Evolutionary conservation across 1,284 basidiomycete species (phyloP).

Genomic region (Xanthoconium separans): DNA sequence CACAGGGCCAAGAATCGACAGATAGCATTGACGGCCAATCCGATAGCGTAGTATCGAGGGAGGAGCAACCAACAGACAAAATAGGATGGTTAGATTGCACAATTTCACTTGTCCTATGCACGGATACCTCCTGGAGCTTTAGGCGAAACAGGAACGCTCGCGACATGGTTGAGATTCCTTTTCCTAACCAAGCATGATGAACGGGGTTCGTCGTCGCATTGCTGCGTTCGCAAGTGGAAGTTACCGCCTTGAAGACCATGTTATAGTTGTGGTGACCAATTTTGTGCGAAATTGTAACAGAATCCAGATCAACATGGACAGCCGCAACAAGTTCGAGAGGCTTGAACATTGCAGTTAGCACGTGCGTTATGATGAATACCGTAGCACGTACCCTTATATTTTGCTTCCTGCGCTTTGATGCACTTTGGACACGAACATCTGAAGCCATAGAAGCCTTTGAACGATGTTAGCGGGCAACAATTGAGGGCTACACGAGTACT

Average conservation of each 20-base stretch:
- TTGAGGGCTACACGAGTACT: conserved; percentile 11
- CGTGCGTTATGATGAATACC: neutral
- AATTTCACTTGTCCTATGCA: conserved; percentile 26
- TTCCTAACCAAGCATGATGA: conserved; percentile 56
- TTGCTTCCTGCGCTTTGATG: conserved; percentile 17
- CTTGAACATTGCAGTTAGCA: conserved; percentile 15
- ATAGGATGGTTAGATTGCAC: conserved; percentile 37
- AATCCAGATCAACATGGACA: conserved; percentile 21
- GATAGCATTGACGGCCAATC: conserved; percentile 53
- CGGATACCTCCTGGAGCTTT: conserved; percentile 36
- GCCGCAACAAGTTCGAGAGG: conserved; percentile 20
- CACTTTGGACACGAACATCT: conserved; percentile 10
- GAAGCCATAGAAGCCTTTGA: conserved; percentile 20
- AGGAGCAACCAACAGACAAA: conserved; percentile 42
- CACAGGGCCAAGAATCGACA: conserved; percentile 46
- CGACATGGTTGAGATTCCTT: conserved; percentile 34
- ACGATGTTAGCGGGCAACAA: conserved; percentile 6
- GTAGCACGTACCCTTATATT: conserved; percentile 12
- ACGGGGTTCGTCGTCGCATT: conserved; percentile 42
- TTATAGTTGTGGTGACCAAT: conserved; percentile 41
- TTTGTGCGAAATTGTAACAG: conserved; percentile 25
- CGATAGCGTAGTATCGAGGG: conserved; percentile 46
- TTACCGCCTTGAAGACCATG: conserved; percentile 41
- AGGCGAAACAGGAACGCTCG: conserved; percentile 50
- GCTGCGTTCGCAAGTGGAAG: conserved; percentile 44